phyloP scores from a whole-genome alignment of 768 basidiomycete genomes.

The Phanerochaete sordida region DNA sequence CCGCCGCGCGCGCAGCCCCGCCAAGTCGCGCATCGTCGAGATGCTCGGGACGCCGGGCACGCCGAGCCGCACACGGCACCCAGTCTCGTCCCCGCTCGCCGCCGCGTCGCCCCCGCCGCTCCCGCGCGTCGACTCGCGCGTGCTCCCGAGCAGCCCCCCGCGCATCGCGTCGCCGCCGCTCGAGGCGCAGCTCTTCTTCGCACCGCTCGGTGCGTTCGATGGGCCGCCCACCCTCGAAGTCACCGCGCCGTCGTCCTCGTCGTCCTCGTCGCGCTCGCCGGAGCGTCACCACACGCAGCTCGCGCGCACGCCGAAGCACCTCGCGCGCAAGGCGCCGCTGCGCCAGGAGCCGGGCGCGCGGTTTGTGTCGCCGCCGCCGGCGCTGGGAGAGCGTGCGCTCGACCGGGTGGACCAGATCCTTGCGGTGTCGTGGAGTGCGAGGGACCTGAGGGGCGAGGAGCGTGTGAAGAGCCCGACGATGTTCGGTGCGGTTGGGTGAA shows the following conservation, averaged over 20 bases:
- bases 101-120: not conserved
- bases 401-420: conserved; percentile 9
- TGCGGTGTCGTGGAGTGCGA: conserved; percentile 4
- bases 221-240: conserved; percentile 13
- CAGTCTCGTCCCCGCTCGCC: no score
- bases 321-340: conserved; percentile 3
- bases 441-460: conserved; percentile 1
- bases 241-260: not conserved
- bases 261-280: not conserved
- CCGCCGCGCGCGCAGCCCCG: not conserved
- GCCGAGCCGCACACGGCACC: not conserved
- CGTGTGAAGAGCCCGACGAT: conserved; percentile 10
- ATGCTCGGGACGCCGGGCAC: not conserved
- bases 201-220: conserved; percentile 12
- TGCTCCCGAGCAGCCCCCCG: conserved; percentile 55
- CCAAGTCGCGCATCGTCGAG: conserved; percentile 1
- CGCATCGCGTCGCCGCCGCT: conserved; percentile 54
- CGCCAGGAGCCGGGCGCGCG: not conserved
- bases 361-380: not conserved
- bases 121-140: conserved; percentile 29
- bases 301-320: conserved; percentile 4
- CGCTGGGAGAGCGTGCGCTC: not conserved
- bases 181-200: conserved; percentile 53
- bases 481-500: conserved; percentile 6
- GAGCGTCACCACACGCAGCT: conserved; percentile 13